Evolutionary conservation across 805 yeast genomes (phyloP), one percentile per base, ranked within the genome.

Genomic region (Candida stauntonica): DNA sequence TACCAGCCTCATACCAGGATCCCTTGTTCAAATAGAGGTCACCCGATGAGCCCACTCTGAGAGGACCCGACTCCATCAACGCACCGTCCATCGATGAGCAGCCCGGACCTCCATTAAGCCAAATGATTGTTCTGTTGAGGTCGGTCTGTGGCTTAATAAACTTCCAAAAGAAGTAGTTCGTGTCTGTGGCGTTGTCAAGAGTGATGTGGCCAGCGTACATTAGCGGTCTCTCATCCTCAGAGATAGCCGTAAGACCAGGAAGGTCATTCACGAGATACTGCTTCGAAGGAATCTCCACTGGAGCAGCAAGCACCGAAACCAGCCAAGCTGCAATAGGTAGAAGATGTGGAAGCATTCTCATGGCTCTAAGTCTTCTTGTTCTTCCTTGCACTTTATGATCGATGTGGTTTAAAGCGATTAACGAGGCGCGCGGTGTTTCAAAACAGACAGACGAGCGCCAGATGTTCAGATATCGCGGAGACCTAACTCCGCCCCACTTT

Each of bases 31-130:
- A 60, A 12, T 57, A 60, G 7, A 86, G 70, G 36, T 68, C 57
- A 3, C 66, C 69, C 7, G 72, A 54, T 0, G 57, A 48, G 26
- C 27, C 63, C 15, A 87, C 72, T 38, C 96, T 68, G 31, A 87
- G 74, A 0, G 99, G 98, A 0, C 99, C 99, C 3, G 80, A 64
- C 60, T 93, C 99, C 77, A 89, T 76, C 47, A 93, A 58, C 0
- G 95, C 96, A 13, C 99, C 99, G 62, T 93, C 99, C 93, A 91
- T 79, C 0, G 97, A 88, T 2, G 96, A 88, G 60, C 99, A 93
- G 0, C 99, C 99, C 0, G 99, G 99, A 0, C 99, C 99, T 28
- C 99, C 99, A 59, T 93, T 93, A 17, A 93, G 70, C 98, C 99
- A 93, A 38, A 93, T 71, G 7, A 83, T 71, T 17, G 84, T 68